Percentiles rank a stretch among this genome's conserved stretches.
These are phyloP conservation scores for Suillus subalutaceus DNA, from an alignment of 768 basidiomycete species.

Conservation along the genomic window DNA sequence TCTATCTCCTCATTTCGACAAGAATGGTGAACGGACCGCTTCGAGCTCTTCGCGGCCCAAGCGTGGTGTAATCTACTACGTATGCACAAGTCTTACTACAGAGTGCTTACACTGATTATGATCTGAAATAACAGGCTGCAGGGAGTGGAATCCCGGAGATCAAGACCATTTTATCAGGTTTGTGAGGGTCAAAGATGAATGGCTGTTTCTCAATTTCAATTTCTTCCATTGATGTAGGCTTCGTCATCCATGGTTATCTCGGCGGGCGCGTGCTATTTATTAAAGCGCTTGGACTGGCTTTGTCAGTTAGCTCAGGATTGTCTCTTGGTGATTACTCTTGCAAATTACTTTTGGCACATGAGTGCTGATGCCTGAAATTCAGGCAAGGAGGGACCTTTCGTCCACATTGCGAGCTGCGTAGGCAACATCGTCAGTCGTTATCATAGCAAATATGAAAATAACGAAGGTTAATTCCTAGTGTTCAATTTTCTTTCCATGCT, in stretches of 20 bases:
- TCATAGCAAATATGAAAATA: constrained; percentile 88
- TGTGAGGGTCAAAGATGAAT: constrained; percentile 10
- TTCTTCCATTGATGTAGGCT: constrained; percentile 51
- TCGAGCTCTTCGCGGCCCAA: constrained; percentile 36
- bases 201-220: constrained; percentile 11
- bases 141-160: constrained; percentile 97
- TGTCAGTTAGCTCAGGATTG: constrained; percentile 92
- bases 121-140: constrained; percentile 62
- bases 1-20: constrained; percentile 50
- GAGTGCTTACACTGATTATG: neutral
- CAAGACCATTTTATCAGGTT: constrained; percentile 90
- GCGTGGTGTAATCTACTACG: constrained; percentile 83
- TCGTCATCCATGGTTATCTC: constrained; percentile 97
- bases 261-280: constrained; percentile 88
- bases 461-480: constrained; percentile 68
- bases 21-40: constrained; percentile 29
- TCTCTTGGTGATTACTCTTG: constrained; percentile 59
- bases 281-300: constrained; percentile 85
- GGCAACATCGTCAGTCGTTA: constrained; percentile 92
- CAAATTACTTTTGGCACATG: constrained; percentile 12
- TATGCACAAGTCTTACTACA: constrained; percentile 40
- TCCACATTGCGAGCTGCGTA: constrained; percentile 90
- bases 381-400: constrained; percentile 80
- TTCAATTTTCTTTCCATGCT: neutral
- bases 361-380: constrained; percentile 3